phyloP scores from a whole-genome alignment of 208 protist genomes.

The Trypanosoma avium region DNA sequence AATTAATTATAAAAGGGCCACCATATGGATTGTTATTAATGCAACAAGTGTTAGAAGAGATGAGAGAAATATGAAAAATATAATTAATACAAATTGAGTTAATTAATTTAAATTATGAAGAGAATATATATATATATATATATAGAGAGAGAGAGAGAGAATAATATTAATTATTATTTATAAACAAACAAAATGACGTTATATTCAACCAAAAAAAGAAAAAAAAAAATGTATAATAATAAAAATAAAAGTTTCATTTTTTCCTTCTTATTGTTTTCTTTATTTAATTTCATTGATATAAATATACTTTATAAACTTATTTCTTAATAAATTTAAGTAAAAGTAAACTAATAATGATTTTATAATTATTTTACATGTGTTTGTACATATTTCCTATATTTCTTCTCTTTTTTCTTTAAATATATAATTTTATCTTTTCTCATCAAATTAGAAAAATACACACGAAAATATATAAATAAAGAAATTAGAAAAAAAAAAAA shows the following conservation, averaged over 20 bases:
- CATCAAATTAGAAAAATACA: no score
- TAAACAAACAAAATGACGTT: background rate
- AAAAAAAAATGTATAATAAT: background rate
- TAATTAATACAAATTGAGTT: background rate
- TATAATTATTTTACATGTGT: no score
- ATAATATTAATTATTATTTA: background rate
- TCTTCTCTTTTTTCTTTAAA: no score
- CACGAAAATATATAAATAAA: no score
- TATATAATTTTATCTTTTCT: no score
- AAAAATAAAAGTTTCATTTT: background rate
- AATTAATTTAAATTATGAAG: no score
- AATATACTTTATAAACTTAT: background rate
- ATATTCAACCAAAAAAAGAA: background rate
- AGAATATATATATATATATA: no score
- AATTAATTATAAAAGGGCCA: background rate
- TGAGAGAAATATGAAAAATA: background rate
- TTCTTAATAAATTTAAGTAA: background rate
- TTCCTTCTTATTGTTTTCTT: background rate
- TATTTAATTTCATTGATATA: background rate
- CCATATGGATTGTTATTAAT: constrained; percentile 12
- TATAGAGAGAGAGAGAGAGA: background rate
- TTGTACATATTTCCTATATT: no score
- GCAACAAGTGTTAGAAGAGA: constrained; percentile 13
- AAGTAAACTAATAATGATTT: no score
- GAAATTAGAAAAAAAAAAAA: no score